Evolutionary conservation across 2,329 filamentous ascomycete species (phyloP), one percentile per base, ranked within the genome.

Genomic region (Aspergillus cejpii): DNA sequence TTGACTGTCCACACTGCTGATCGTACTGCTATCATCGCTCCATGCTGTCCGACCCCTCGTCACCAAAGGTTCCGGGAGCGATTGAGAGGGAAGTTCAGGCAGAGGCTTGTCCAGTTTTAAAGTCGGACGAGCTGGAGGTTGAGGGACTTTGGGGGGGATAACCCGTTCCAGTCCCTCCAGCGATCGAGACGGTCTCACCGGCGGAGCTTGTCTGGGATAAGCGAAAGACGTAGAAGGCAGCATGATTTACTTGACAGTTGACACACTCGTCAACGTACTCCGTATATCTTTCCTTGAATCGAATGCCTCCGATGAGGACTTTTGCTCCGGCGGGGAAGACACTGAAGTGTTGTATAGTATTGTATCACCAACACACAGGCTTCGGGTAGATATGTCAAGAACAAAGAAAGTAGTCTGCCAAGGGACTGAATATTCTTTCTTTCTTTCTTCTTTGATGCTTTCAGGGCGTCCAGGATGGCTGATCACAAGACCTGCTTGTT

Each of bases 151-250:
- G 7, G 65, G 65, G 19, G 63, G 64, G 7, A 68, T 50, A 5
- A 65, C 64, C 44, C 56, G 56, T 40, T 68, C 65, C 20, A 68
- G 50, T 7, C 65, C 65, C 50, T 66, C 62, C 6, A 68, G 56
- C 6, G 65, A 67, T 27, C 55, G 59, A 19, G 62, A 66, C 2
- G 59, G 60, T 33, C 57, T 58, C 17, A 65, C 53, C 17, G 64
- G 65, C 6, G 64, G 64, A 23, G 62, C 52, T 41, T 54, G 56
- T 37, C 61, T 56, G 24, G 47, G 37, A 17, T 51, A 44, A 26
- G 49, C 37, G 31, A 50, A 53, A 6, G 47, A 51, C 28, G 49
- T 51, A n/a, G 54, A 47, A 15, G 57, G 54, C 24, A 58, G 31
- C 58, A 63, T 61, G 34, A 28, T 39, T 34, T 8, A 24, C 15